phyloP scores from a whole-genome alignment of 129 eudicot genomes.

The Lactuca saligna region DNA sequence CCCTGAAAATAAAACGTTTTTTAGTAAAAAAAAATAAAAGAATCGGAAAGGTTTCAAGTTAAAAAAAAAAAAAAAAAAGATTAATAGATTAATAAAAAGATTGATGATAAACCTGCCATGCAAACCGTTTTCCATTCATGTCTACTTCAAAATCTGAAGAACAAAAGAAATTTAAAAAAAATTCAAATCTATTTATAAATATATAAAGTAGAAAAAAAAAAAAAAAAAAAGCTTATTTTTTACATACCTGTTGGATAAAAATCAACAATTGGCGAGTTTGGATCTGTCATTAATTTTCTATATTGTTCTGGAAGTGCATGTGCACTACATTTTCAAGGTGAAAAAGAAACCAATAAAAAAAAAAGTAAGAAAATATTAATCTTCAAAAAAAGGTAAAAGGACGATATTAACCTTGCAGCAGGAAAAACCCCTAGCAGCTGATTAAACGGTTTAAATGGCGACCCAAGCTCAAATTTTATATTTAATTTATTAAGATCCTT shows the following conservation, averaged over 20 bases:
- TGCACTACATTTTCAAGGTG: slow-evolving; percentile 54
- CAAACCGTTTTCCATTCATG: slow-evolving; percentile 91
- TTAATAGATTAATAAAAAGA: background rate
- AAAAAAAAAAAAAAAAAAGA: too few species aligned
- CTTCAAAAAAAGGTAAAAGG: background rate
- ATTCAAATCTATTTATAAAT: background rate
- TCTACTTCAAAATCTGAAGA: slow-evolving; percentile 85
- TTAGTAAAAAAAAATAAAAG: too few species aligned
- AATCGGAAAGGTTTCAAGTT: too few species aligned
- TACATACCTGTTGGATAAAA: slow-evolving; percentile 85
- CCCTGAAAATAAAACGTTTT: slow-evolving; percentile 43
- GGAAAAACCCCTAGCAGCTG: slow-evolving; percentile 97
- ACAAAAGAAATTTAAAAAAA: slow-evolving; percentile 1
- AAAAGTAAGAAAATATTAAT: background rate
- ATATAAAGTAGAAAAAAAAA: background rate
- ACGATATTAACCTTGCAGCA: slow-evolving; percentile 79
- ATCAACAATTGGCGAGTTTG: slow-evolving; percentile 84
- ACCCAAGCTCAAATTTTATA: slow-evolving; percentile 77
- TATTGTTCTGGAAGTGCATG: slow-evolving; percentile 95
- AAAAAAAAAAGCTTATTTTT: background rate
- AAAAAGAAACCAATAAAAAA: background rate
- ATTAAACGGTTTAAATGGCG: slow-evolving; percentile 91
- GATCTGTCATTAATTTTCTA: slow-evolving; percentile 87
- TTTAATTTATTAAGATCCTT: slow-evolving; percentile 75
- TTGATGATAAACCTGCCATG: slow-evolving; percentile 76